Percentiles rank a stretch among this genome's conserved stretches.
phyloP scores from a whole-genome alignment of 495 filamentous ascomycete genomes.

The Daldinia concentrica region DNA sequence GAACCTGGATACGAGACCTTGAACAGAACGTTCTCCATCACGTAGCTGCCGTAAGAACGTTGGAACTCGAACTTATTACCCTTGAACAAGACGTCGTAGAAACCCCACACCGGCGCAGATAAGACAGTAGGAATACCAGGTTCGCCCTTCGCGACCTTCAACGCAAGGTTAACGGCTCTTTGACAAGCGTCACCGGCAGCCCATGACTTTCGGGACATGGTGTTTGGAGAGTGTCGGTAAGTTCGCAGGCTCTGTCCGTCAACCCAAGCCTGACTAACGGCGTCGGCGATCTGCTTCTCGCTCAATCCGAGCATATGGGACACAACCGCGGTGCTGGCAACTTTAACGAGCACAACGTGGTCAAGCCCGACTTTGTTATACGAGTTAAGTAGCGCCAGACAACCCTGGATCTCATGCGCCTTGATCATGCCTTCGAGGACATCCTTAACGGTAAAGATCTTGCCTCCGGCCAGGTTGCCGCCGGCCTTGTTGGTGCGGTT shows the following conservation, averaged over 20 bases:
- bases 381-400: conserved; percentile 94
- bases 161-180: conserved; percentile 89
- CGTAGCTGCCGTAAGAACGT: conserved; percentile 94
- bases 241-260: conserved; percentile 96
- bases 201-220: conserved; percentile 99
- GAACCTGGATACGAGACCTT: conserved; percentile 96
- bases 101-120: conserved; percentile 93
- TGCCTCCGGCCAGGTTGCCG: conserved; percentile 84
- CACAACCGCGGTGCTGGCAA: conserved; percentile 93
- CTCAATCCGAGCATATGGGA: conserved; percentile 90
- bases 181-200: conserved; percentile 98
- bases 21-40: conserved; percentile 99
- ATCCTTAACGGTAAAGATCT: conserved; percentile 84
- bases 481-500: conserved; percentile 94
- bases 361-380: conserved; percentile 98
- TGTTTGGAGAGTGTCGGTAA: conserved; percentile 96
- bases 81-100: conserved; percentile 98
- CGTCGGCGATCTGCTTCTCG: conserved; percentile 92
- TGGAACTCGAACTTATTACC: conserved; percentile 96
- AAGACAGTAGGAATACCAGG: conserved; percentile 90
- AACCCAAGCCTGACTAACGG: conserved; percentile 95
- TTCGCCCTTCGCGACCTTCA: conserved; percentile 94
- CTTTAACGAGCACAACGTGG: conserved; percentile 97
- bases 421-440: conserved; percentile 99
- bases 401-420: conserved; percentile 99